These are phyloP conservation scores for Mycena venus DNA, from an alignment of 768 basidiomycete genomes.

Conservation along the genomic window DNA sequence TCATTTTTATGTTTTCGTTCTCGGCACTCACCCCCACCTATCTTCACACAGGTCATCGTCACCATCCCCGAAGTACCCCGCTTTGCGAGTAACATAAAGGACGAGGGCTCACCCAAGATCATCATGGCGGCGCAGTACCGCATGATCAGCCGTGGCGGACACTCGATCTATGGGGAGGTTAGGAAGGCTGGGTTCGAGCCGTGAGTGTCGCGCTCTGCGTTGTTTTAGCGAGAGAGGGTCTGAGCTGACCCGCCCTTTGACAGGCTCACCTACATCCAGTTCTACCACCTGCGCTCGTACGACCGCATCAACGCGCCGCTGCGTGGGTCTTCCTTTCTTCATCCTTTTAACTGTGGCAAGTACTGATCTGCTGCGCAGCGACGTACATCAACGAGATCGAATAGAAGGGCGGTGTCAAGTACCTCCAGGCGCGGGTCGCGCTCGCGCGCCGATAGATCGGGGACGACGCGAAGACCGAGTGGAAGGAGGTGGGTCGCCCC, in stretches of 20 bases:
- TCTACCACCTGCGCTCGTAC: slow-evolving; percentile 94
- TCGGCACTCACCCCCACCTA: no score
- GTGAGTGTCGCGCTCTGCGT: slow-evolving; percentile 55
- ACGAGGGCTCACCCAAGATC: slow-evolving; percentile 71
- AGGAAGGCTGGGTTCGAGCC: slow-evolving; percentile 84
- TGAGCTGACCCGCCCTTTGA: no score
- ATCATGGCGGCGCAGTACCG: slow-evolving; percentile 93
- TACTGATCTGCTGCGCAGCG: slow-evolving; percentile 16
- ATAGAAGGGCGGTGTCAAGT: slow-evolving; percentile 79
- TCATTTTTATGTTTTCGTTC: no score
- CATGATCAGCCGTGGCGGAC: slow-evolving; percentile 91
- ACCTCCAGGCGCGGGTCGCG: slow-evolving; percentile 90
- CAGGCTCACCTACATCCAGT: slow-evolving; percentile 87
- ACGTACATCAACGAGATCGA: slow-evolving; percentile 80
- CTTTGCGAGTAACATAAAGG: slow-evolving; percentile 87
- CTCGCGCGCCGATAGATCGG: slow-evolving; percentile 84
- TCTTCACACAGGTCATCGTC: slow-evolving; percentile 81
- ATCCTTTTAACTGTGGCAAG: not conserved
- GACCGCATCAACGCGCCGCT: slow-evolving; percentile 89
- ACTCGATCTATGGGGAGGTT: slow-evolving; percentile 88
- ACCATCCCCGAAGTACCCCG: slow-evolving; percentile 93
- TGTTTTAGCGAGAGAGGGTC: no score
- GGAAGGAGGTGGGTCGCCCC: slow-evolving; percentile 69
- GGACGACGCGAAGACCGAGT: slow-evolving; percentile 53
- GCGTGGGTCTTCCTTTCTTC: slow-evolving; percentile 58